Evolutionary conservation across 495 filamentous ascomycete species (phyloP).

Genomic region (Copromyces sp.): DNA sequence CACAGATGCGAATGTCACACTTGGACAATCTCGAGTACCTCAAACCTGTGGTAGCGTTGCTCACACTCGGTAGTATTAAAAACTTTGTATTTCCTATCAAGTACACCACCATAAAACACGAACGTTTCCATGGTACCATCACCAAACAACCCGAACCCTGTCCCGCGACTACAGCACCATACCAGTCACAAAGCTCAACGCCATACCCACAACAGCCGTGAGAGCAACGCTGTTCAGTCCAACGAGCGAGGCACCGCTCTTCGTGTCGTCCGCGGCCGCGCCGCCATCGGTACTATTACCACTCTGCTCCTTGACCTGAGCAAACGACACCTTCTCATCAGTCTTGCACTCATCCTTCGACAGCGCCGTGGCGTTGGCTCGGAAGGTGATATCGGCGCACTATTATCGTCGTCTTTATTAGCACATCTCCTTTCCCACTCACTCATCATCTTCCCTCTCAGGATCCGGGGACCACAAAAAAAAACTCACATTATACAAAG

Average conservation of each 20-base stretch:
- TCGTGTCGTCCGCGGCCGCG: neutral
- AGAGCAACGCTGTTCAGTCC: constrained; percentile 27
- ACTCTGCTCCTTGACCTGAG: constrained; percentile 9
- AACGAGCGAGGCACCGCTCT: constrained; percentile 4
- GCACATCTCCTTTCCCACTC: neutral
- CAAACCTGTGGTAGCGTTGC: neutral
- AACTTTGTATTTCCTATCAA: neutral
- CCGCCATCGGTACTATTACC: neutral
- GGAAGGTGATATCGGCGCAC: constrained; percentile 57
- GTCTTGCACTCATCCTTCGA: constrained; percentile 38
- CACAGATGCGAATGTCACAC: neutral
- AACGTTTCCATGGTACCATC: neutral
- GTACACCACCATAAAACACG: neutral
- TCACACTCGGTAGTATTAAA: neutral
- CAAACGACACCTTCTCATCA: constrained; percentile 24
- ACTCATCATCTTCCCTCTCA: neutral
- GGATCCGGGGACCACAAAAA: neutral
- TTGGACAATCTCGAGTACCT: neutral
- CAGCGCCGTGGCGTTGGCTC: constrained; percentile 29
- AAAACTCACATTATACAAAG: constrained; percentile 50
- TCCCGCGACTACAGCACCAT: constrained; percentile 11
- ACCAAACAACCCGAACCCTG: neutral
- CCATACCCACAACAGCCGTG: constrained; percentile 43
- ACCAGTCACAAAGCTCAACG: constrained; percentile 38
- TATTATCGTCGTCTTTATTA: constrained; percentile 12